phyloP scores from a whole-genome alignment of 139 green algal genomes.

The Chlorella sp. region DNA sequence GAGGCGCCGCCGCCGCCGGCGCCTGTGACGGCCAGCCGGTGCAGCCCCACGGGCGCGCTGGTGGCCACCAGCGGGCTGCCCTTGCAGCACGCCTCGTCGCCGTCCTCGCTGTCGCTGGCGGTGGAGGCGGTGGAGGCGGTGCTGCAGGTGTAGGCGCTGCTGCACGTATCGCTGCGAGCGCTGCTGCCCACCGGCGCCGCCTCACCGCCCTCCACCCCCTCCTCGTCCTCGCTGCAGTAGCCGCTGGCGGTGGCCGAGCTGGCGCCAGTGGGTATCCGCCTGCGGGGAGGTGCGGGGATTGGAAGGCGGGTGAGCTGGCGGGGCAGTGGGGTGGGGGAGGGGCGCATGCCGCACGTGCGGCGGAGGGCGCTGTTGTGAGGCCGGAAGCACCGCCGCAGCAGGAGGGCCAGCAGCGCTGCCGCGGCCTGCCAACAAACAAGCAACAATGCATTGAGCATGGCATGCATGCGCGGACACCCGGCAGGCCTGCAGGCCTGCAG shows the following conservation, averaged over 20 bases:
- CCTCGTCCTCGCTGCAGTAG: conserved; percentile 27
- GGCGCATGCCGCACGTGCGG: not conserved
- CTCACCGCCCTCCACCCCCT: not conserved
- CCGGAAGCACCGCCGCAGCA: not conserved
- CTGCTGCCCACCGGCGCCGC: not conserved
- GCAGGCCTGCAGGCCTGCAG: too few relatives aligned
- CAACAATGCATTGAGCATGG: not conserved
- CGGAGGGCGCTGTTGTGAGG: not conserved
- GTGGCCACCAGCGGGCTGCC: not conserved
- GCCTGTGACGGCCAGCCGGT: too few relatives aligned
- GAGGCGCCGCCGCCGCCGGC: not conserved
- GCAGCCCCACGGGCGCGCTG: not conserved
- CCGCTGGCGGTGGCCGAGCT: conserved; percentile 5
- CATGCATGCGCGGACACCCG: not conserved
- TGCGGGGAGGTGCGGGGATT: not conserved
- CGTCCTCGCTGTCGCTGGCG: conserved; percentile 41
- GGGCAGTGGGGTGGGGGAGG: not conserved
- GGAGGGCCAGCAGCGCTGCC: too few relatives aligned
- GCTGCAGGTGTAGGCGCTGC: conserved; percentile 21
- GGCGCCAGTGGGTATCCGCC: conserved; percentile 27
- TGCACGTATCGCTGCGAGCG: not conserved
- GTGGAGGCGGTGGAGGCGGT: conserved; percentile 28
- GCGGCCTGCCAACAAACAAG: too few relatives aligned
- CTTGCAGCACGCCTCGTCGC: conserved; percentile 13
- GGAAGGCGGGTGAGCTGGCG: not conserved